These are phyloP conservation scores for Magnolia sinica DNA, from an alignment of 164 flowering plant genomes.

Conservation along the genomic window DNA sequence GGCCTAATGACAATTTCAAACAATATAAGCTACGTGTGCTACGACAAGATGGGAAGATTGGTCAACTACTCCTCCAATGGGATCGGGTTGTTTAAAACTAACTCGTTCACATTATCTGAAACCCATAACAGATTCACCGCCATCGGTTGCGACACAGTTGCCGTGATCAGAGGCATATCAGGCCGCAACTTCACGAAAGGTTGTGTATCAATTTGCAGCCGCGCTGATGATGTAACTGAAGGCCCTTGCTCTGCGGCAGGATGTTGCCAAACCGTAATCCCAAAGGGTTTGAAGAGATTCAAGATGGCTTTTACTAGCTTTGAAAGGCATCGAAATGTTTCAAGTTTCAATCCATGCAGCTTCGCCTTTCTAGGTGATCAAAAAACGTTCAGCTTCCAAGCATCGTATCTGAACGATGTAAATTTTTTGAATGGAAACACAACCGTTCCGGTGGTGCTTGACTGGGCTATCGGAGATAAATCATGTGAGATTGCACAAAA, in stretches of 20 bases:
- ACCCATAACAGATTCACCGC: conserved; percentile 12
- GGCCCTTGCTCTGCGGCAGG: conserved; percentile 13
- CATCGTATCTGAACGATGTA: not conserved
- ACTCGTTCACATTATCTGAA: not conserved
- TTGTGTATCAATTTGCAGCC: not conserved
- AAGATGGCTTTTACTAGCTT: not conserved
- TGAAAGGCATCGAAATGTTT: not conserved
- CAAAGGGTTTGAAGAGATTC: not conserved
- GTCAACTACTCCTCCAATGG: not conserved
- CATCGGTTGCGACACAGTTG: conserved; percentile 11
- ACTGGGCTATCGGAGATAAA: not conserved
- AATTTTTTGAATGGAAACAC: not conserved
- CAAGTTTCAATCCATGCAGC: not conserved
- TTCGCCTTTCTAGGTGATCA: not conserved
- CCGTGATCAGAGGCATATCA: not conserved
- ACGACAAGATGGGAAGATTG: not conserved
- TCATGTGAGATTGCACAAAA: not conserved
- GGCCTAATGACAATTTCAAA: not conserved
- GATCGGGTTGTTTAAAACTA: not conserved
- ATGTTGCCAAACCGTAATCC: conserved; percentile 14
- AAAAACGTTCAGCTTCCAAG: not conserved
- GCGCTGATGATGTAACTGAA: not conserved
- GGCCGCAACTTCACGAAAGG: conserved; percentile 3
- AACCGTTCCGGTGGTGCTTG: not conserved
- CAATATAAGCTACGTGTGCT: not conserved